phyloP scores from a whole-genome alignment of 106 monocot genomes.

The Dactylorhiza incarnata region DNA sequence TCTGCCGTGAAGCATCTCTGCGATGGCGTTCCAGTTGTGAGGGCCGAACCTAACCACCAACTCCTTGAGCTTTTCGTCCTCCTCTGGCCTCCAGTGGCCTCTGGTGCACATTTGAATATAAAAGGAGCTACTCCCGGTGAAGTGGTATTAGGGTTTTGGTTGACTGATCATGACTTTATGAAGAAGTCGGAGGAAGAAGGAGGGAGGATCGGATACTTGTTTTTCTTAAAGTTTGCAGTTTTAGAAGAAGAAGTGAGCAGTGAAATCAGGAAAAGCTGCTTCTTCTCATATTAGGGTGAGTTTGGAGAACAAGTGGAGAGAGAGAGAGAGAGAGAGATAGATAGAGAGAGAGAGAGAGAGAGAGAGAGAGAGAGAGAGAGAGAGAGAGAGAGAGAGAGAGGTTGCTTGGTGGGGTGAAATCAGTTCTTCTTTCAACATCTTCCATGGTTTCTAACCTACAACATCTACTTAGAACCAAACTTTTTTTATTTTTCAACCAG shows the following conservation, averaged over 20 bases:
- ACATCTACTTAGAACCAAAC: conserved; percentile 18
- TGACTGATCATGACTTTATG: background rate
- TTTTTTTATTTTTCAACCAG: background rate
- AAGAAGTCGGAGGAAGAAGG: background rate
- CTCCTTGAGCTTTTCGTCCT: conserved; percentile 71
- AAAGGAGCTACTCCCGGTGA: background rate
- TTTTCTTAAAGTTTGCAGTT: background rate
- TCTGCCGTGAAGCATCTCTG: conserved; percentile 63
- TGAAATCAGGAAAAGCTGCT: conserved; percentile 3
- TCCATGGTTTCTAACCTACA: conserved; percentile 12
- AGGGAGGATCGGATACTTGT: background rate
- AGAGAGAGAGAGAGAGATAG: background rate
- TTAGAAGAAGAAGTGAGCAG: background rate
- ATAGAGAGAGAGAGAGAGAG: background rate
- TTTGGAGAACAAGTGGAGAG: background rate
- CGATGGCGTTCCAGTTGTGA: conserved; percentile 73
- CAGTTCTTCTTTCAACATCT: conserved; percentile 15
- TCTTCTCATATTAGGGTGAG: background rate
- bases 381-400: conserved; percentile 5
- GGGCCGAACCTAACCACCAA: conserved; percentile 49
- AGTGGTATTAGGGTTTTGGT: conserved; percentile 1
- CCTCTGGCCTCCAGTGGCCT: conserved; percentile 73
- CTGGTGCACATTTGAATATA: conserved; percentile 40
- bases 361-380: background rate
- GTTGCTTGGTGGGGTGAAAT: conserved; percentile 7